Evolutionary conservation across 2,329 filamentous ascomycete species (phyloP), one percentile per base, ranked within the genome.

Genomic region (Aspergillus awamori): DNA sequence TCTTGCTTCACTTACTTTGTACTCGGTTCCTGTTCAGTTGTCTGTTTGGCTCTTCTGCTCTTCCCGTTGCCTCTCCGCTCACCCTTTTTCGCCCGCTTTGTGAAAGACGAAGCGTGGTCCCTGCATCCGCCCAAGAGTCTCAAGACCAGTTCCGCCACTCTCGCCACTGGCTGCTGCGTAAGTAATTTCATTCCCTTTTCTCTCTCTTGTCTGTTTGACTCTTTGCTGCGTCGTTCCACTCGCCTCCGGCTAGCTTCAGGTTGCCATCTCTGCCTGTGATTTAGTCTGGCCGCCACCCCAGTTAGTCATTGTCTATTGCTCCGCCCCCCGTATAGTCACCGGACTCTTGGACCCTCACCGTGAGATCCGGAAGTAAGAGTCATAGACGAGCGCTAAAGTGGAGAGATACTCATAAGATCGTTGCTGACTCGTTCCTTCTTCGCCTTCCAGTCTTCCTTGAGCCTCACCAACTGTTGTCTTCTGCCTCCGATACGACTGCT

Each of bases 371-470:
- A 49, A 49, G 53, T 62, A 39, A 53, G 62, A 64, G 62, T 64
- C 62, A 64, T 64, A 64, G 45, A 59, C 22, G 59, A 60, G 48
- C 60, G 57, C 57, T 57, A 58, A 49, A 62, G 59, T 54, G 54
- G 53, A 39, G 60, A 64, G 57, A 53, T 56, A 38, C 52, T 57
- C 30, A 47, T 45, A 45, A 47, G 28, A 47, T 56, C 51, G 53
- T 64, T 64, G 64, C 64, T 66, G 62, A 66, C 64, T 66, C 61
- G 56, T 49, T 64, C 41, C 51, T 28, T 64, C 54, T 55, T 64
- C 63, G 53, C 56, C 63, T 61, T 61, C 33, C 61, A 63, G 61
- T 58, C 63, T 64, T 53, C 22, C n/a, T 62, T 61, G 53, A 64
- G 60, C 61, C 63, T 66, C 58, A 61, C 54, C 55, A 24, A 43